A percentile compares a stretch with the other conserved stretches of the same genome.
phyloP scores from a whole-genome alignment of 768 basidiomycete genomes.

The Amanita exitialis region DNA sequence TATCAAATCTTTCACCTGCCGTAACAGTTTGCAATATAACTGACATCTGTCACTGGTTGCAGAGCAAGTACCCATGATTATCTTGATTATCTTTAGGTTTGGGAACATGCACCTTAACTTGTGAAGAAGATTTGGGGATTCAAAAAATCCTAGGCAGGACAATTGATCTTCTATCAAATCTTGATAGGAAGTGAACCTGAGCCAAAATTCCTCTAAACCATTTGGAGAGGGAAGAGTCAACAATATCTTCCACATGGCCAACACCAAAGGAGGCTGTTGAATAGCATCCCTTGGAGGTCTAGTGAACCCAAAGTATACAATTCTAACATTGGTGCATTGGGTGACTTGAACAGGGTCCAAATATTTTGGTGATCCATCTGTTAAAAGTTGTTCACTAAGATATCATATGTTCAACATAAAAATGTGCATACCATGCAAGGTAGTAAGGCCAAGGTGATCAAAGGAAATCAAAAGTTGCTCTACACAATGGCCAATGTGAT shows the following conservation, averaged over 20 bases:
- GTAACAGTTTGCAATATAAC: background rate
- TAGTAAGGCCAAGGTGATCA: background rate
- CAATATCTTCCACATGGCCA: background rate
- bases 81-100: slow-evolving; percentile 1
- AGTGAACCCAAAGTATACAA: background rate
- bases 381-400: background rate
- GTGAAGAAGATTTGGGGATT: background rate
- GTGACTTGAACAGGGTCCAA: background rate
- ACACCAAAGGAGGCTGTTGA: background rate
- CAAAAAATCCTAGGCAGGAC: background rate
- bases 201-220: background rate
- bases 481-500: background rate
- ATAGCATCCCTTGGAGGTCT: background rate
- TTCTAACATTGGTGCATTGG: background rate
- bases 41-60: background rate
- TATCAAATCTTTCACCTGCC: background rate
- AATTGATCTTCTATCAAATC: background rate
- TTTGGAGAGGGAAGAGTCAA: background rate
- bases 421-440: background rate
- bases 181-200: background rate
- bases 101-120: background rate
- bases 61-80: background rate
- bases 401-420: background rate
- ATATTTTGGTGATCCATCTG: background rate
- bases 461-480: slow-evolving; percentile 1